Evolutionary conservation across 768 basidiomycete genomes (phyloP).

Genomic region (Galerina marginata): DNA sequence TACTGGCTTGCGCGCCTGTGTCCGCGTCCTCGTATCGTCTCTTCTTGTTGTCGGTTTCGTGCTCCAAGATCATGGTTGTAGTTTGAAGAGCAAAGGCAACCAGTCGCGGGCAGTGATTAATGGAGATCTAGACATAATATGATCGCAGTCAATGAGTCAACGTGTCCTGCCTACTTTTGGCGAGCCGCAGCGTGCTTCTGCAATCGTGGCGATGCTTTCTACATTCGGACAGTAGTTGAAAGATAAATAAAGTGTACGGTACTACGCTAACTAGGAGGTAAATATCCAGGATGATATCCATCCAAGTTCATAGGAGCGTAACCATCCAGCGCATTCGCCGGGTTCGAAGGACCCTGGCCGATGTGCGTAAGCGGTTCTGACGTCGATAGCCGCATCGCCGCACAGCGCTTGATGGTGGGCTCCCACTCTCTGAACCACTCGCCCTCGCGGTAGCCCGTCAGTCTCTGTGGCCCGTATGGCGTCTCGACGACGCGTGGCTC

Average conservation of each 20-base stretch:
- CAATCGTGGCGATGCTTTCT: no score
- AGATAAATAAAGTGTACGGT: no score
- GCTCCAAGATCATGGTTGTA: constrained; percentile 1
- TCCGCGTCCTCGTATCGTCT: not conserved
- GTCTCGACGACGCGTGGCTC: constrained; percentile 25
- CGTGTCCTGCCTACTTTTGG: not conserved
- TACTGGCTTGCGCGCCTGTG: not conserved
- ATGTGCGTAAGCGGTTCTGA: constrained; percentile 29
- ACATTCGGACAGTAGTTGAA: no score
- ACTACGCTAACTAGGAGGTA: no score
- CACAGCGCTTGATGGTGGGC: constrained; percentile 62
- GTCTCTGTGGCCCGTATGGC: constrained; percentile 31
- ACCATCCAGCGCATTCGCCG: constrained; percentile 8
- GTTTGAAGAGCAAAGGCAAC: not conserved
- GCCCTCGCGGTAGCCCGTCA: constrained; percentile 67
- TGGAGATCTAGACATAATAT: not conserved
- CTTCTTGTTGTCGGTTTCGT: constrained; percentile 17
- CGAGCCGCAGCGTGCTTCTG: no score
- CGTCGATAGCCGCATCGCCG: constrained; percentile 43
- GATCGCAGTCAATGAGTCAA: constrained; percentile 7
- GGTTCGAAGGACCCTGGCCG: constrained; percentile 3
- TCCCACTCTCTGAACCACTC: constrained; percentile 83
- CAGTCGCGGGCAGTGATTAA: not conserved
- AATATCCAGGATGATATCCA: not conserved
- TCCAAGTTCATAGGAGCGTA: not conserved